A percentile compares a stretch with the other conserved stretches of the same genome.
Conservation (phyloP, 2,329 filamentous ascomycete species). For the Chaetomium sp. region DNA sequence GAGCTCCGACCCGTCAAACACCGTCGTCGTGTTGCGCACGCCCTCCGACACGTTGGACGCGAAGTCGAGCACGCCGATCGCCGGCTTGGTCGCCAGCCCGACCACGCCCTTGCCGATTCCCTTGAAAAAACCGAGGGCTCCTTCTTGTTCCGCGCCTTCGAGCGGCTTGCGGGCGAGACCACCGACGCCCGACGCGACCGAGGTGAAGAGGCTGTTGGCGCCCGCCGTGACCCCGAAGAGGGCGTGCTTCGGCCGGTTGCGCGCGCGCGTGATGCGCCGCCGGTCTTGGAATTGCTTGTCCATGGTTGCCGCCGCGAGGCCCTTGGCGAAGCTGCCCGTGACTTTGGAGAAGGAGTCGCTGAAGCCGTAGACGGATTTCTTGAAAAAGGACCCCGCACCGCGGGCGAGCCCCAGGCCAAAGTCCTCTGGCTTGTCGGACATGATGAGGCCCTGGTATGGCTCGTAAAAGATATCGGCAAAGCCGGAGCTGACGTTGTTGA, state of each 20-base stretch:
- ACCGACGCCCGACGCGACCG: constrained; percentile 89
- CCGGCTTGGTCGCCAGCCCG: constrained; percentile 93
- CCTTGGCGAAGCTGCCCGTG: constrained; percentile 95
- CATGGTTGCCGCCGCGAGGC: constrained; percentile 88
- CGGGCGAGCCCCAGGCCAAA: constrained; percentile 94
- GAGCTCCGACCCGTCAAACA: constrained; percentile 92
- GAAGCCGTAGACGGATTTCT: constrained; percentile 97
- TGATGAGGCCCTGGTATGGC: constrained; percentile 92
- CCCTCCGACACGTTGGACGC: constrained; percentile 97
- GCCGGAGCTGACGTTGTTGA: constrained; percentile 97
- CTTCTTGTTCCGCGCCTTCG: constrained; percentile 94
- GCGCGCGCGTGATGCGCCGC: constrained; percentile 85
- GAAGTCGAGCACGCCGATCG: constrained; percentile 94
- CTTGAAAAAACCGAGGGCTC: constrained; percentile 92
- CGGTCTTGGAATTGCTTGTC: constrained; percentile 99
- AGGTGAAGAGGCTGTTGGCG: constrained; percentile 91
- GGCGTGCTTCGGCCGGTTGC: constrained; percentile 95
- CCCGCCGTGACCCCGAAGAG: constrained; percentile 94
- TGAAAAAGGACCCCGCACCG: constrained; percentile 93
- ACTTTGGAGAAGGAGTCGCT: constrained; percentile 98
- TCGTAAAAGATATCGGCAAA: constrained; percentile 99
- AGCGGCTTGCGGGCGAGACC: constrained; percentile 91
- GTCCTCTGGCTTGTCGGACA: constrained; percentile 93
- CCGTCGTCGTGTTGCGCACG: constrained; percentile 96
- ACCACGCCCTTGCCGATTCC: constrained; percentile 94